Evolutionary conservation across 2,329 filamentous ascomycete genomes (phyloP), one percentile per base, ranked within the genome.

Genomic region (Biscogniauxia marginata): DNA sequence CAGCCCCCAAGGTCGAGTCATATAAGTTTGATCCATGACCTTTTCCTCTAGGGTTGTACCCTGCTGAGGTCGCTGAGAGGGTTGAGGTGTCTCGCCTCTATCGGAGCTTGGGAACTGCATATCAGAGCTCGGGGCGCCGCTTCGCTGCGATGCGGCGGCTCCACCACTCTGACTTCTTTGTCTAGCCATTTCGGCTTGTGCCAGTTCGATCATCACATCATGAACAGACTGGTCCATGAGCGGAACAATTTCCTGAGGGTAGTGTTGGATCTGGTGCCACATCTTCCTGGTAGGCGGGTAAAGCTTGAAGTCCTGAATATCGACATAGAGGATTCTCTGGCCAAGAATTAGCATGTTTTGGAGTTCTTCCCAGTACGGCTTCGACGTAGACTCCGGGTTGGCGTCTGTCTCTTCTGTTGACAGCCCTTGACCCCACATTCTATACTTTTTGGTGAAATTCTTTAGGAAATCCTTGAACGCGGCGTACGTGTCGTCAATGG

Each of bases 211-310:
- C 88, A 98, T 96, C 53, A 91, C 81, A 74, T 99, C 93, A 70
- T 96, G 96, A 50, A 97, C 85, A 5, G 87, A 87, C 73, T 96
- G 91, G 81, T 99, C 96, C 89, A 99, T 96, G 48, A 98, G 82
- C 2, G 93, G 93, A 46, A 99, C 89, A 52, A 99, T 93, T 80
- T 99, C 95, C 69, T 95, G 92, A 0, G 95, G 95, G 69, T 97
- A 99, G 13, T 90, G 88, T 71, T 96, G 91, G 56, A 96, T 80
- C 73, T 99, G 96, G 71, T 98, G 90, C 90, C 92, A 98, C 54
- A 99, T 79, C 76, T 98, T 98, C 65, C 88, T 81, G 0, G 95
- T 98, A 1, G 91, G 87, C 3, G 96, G 95, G 70, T 97, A 99
- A 11, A 93, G 83, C 71, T 96, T 96, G 57, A 99, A 80, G 66